These are phyloP conservation scores for Colletotrichum echinochloae DNA, from an alignment of 2,329 filamentous ascomycete species.

Conservation along the genomic window DNA sequence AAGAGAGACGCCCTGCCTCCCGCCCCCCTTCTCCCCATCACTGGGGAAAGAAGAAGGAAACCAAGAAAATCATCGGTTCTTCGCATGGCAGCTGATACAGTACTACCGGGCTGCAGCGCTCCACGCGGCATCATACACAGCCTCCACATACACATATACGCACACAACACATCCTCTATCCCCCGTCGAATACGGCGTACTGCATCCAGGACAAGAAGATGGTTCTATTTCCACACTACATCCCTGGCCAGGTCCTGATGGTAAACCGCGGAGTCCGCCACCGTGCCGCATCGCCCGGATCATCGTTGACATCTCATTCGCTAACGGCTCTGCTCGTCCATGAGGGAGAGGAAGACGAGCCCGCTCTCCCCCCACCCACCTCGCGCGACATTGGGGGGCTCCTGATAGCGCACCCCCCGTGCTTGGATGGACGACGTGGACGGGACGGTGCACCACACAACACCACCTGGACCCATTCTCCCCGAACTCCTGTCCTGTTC, in stretches of 20 bases:
- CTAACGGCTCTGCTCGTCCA: slow-evolving; percentile 4
- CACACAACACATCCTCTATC: background rate
- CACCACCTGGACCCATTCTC: background rate
- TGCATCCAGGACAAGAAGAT: background rate
- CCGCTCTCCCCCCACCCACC: slow-evolving; percentile 8
- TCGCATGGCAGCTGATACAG: slow-evolving; percentile 5
- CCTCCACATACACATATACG: background rate
- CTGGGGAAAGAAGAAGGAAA: background rate
- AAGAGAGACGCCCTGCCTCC: background rate
- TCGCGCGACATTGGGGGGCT: background rate
- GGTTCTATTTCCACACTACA: background rate
- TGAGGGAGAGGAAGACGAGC: background rate
- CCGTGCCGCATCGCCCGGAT: background rate
- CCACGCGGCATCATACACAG: background rate
- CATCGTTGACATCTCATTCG: slow-evolving; percentile 21
- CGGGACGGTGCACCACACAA: slow-evolving; percentile 1
- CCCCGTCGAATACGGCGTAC: background rate
- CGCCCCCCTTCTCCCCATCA: background rate
- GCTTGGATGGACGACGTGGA: slow-evolving; percentile 17
- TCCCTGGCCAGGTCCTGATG: background rate
- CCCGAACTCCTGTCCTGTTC: slow-evolving; percentile 12
- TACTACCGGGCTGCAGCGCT: slow-evolving; percentile 8
- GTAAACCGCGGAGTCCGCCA: background rate
- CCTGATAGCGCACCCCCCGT: slow-evolving; percentile 10
- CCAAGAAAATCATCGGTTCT: background rate